Conservation (phyloP, 495 filamentous ascomycete species). For the Podospora appendiculata region DNA sequence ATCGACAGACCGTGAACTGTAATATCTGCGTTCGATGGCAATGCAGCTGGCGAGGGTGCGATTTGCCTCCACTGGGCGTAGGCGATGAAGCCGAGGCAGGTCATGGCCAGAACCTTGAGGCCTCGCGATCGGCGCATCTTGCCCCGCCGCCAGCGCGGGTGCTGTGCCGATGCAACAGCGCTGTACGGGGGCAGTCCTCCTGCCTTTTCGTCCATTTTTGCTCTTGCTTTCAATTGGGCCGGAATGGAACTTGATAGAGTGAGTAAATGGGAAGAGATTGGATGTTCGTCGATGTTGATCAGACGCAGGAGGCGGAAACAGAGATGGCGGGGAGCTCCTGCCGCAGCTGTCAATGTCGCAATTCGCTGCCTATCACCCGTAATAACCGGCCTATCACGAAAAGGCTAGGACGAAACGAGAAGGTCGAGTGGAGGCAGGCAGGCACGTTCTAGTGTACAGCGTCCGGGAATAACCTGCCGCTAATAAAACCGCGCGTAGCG, state of each 20-base stretch:
- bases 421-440: too few relatives aligned
- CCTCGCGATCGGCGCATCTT: slow-evolving; percentile 25
- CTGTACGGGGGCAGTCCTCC: slow-evolving; percentile 13
- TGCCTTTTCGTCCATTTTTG: slow-evolving; percentile 17
- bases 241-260: background rate
- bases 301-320: background rate
- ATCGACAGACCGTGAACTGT: slow-evolving; percentile 23
- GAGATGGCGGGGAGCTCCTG: slow-evolving; percentile 1
- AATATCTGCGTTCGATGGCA: slow-evolving; percentile 5
- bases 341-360: too few relatives aligned
- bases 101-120: slow-evolving; percentile 24
- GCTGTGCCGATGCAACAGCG: slow-evolving; percentile 1
- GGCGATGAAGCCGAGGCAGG: slow-evolving; percentile 36
- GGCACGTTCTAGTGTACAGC: too few relatives aligned
- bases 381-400: too few relatives aligned
- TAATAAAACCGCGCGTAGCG: too few relatives aligned
- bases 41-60: background rate
- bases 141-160: slow-evolving; percentile 13
- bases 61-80: slow-evolving; percentile 42
- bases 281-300: background rate
- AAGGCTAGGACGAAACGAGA: too few relatives aligned
- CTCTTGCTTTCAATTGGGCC: too few relatives aligned
- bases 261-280: background rate
- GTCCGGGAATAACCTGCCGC: too few relatives aligned
- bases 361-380: too few relatives aligned